Base-by-base conservation (phyloP, 1,139 yeast species). In the Lipomyces yarrowii region DNA sequence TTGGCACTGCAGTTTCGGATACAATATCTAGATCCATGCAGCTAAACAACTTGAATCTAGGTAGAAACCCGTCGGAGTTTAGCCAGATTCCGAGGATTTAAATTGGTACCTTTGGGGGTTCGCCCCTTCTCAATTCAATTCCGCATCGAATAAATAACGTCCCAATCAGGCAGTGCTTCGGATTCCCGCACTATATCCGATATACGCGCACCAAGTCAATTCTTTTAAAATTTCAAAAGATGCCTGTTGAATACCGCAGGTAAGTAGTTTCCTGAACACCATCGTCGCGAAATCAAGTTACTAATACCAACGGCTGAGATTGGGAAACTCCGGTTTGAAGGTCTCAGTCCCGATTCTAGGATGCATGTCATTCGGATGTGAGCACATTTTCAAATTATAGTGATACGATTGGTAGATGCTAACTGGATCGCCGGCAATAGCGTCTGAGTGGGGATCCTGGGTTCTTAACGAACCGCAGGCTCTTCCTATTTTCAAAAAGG, bases 381-480 rank as follows among this genome's bases (percentile, higher is more conserved):
- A 33, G 64, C 33, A 3, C 18, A 21, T 13, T 52, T n/a, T 26
- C 5, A 30, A 23, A 52, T 11, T 52, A 5, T 6, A n/a, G 1
- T 15, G 48, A 18, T 52, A 15, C 33, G 66, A 73, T 84, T 26
- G 30, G 63, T n/a, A 81, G 85, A 63, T 80, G 84, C 15, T 88
- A 88, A 32, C 83, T 86, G 84, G 87, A 74, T 83, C 30, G 35
- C 13, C 7, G 35, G 3, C 35, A 37, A 6, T 3, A 64, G 67
- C 68, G 18, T 58, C 69, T 5, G 69, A 64, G 26, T 83, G 85
- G 84, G 79, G 74, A 4, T 80, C 78, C 26, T 84, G 87, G 87
- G 82, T 83, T 8, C 72, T 83, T 37, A 82, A 80, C n/a, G 81
- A 81, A 62, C 82, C 82, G 63, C 81, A 81, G 46, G 67, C 74